Evolutionary conservation across 768 basidiomycete genomes (phyloP).

Genomic region (Suillus ampliporus): DNA sequence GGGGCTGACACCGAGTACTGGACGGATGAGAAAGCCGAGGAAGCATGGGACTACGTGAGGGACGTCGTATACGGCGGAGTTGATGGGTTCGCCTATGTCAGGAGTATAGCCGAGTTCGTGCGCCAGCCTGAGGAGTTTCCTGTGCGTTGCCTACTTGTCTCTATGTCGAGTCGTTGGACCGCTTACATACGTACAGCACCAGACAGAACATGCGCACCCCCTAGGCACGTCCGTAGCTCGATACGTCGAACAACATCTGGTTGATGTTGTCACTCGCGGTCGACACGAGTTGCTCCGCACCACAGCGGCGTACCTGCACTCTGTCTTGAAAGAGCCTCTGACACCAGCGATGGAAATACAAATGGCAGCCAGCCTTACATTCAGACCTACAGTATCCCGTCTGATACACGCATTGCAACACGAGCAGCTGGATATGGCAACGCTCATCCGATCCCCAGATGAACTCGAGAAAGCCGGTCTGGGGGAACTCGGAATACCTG

Average conservation of each 20-base stretch:
- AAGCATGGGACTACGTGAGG: slow-evolving; percentile 68
- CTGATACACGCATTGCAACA: slow-evolving; percentile 16
- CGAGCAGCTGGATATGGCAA: slow-evolving; percentile 46
- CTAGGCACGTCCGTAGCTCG: slow-evolving; percentile 43
- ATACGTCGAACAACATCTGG: slow-evolving; percentile 46
- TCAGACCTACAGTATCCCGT: slow-evolving; percentile 1
- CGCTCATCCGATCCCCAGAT: slow-evolving; percentile 46
- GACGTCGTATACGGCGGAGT: slow-evolving; percentile 83
- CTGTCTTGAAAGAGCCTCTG: background rate
- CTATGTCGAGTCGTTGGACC: background rate
- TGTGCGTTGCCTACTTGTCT: background rate
- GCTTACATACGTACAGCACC: background rate
- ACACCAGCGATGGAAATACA: slow-evolving; percentile 4
- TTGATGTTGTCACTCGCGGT: slow-evolving; percentile 47
- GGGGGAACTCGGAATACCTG: slow-evolving; percentile 27
- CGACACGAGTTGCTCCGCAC: slow-evolving; percentile 33
- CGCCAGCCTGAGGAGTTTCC: slow-evolving; percentile 28
- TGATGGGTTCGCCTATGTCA: slow-evolving; percentile 76
- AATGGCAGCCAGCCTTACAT: slow-evolving; percentile 6
- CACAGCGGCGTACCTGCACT: slow-evolving; percentile 4
- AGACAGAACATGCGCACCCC: slow-evolving; percentile 7
- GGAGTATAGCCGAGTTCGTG: slow-evolving; percentile 79
- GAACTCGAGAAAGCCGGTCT: slow-evolving; percentile 40
- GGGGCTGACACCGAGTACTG: slow-evolving; percentile 47
- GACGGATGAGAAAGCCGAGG: slow-evolving; percentile 51